phyloP scores from a whole-genome alignment of 768 basidiomycete genomes.

The Leccinum subgranulosum region DNA sequence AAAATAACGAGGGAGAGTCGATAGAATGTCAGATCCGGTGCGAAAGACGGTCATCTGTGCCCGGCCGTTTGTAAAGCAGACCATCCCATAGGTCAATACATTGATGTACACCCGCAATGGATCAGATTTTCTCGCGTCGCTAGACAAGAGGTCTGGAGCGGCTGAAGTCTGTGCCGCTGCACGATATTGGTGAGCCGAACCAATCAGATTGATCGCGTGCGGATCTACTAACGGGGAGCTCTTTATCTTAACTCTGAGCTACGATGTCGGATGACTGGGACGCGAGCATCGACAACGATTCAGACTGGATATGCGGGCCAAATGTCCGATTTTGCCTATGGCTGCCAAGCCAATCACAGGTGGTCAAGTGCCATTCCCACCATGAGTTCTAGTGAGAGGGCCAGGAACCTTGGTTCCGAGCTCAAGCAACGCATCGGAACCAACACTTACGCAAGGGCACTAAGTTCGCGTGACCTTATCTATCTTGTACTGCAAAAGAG shows the following conservation, averaged over 20 bases:
- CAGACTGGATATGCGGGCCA: no score
- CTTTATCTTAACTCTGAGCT: background rate
- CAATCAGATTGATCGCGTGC: background rate
- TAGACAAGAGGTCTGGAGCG: background rate
- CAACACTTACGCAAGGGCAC: background rate
- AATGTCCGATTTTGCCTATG: background rate
- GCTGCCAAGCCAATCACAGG: background rate
- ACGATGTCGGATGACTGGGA: constrained; percentile 1
- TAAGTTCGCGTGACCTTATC: background rate
- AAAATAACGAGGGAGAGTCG: background rate
- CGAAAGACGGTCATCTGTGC: background rate
- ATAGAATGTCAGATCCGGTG: background rate
- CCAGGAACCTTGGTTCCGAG: background rate
- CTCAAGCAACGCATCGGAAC: background rate
- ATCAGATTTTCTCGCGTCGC: background rate
- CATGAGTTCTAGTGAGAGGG: background rate
- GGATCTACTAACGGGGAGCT: background rate
- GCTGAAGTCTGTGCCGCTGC: background rate
- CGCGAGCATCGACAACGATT: background rate
- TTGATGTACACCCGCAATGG: background rate
- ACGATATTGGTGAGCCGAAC: background rate
- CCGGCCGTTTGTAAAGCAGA: background rate
- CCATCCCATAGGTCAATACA: background rate
- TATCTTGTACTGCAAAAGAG: background rate
- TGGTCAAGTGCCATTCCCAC: background rate